A percentile compares a stretch with the other conserved stretches of the same genome.
These are phyloP conservation scores for Penicillium salamii DNA, from an alignment of 495 filamentous ascomycete genomes.

Conservation along the genomic window DNA sequence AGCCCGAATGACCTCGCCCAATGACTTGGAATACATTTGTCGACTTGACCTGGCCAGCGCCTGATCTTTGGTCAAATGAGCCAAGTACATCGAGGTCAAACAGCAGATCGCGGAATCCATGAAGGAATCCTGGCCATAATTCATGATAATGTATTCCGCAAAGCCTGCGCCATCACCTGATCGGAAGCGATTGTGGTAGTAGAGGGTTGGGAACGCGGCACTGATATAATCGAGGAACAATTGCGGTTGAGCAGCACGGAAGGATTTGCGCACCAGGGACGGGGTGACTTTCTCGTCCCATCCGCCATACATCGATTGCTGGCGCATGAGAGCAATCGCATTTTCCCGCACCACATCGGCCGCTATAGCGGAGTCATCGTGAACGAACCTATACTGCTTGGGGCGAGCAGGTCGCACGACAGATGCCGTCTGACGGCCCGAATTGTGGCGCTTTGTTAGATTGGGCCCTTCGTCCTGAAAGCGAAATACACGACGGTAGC, in stretches of 20 bases:
- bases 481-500: conserved; percentile 32
- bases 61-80: conserved; percentile 25
- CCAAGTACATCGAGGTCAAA: conserved; percentile 28
- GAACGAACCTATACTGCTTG: background rate
- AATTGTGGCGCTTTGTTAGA: conserved; percentile 25
- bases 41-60: conserved; percentile 24
- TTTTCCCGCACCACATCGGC: conserved; percentile 22
- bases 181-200: conserved; percentile 32
- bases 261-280: conserved; percentile 24
- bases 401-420: conserved; percentile 3
- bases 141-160: conserved; percentile 22
- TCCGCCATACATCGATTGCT: conserved; percentile 11
- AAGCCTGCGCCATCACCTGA: conserved; percentile 24
- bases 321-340: conserved; percentile 27
- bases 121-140: conserved; percentile 23
- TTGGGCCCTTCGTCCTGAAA: conserved; percentile 38
- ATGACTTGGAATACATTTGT: conserved; percentile 27
- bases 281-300: conserved; percentile 23
- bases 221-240: conserved; percentile 31
- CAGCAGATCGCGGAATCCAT: conserved; percentile 30
- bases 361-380: conserved; percentile 6
- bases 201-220: conserved; percentile 30
- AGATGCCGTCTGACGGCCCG: conserved; percentile 9
- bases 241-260: conserved; percentile 21
- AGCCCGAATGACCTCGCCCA: conserved; percentile 22